Conservation (phyloP, 2,329 filamentous ascomycete species). For the Zalaria sp. region DNA sequence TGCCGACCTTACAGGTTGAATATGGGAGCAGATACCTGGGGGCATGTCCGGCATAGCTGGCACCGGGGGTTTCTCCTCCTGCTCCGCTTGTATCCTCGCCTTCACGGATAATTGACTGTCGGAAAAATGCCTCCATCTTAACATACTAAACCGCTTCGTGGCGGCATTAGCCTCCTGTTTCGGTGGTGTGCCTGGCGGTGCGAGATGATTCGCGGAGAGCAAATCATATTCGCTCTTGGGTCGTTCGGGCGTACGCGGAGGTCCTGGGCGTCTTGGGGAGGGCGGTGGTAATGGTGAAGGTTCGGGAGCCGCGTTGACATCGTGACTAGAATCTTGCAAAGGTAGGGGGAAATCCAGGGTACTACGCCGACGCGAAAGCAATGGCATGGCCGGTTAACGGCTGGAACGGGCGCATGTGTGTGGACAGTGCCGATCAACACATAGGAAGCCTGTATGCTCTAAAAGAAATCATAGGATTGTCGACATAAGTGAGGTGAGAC, state of each 20-base stretch:
- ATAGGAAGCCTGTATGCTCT: too few species aligned
- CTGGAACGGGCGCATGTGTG: constrained; percentile 3
- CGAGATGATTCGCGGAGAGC: constrained; percentile 1
- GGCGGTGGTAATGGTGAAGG: constrained; percentile 1
- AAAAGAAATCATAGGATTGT: too few species aligned
- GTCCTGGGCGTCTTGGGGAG: neutral
- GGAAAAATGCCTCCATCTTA: constrained; percentile 83
- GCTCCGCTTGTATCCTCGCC: constrained; percentile 52
- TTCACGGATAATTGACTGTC: constrained; percentile 74
- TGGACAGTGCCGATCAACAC: too few species aligned
- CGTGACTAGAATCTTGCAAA: neutral
- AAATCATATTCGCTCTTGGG: constrained; percentile 4
- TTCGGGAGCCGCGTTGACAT: neutral
- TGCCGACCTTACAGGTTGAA: too few species aligned
- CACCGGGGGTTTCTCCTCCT: constrained; percentile 37
- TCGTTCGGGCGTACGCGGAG: neutral
- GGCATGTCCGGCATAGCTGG: constrained; percentile 18
- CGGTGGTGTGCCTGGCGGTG: constrained; percentile 6
- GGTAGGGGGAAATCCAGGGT: constrained; percentile 23
- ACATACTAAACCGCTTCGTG: constrained; percentile 46
- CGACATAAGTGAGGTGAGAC: too few species aligned
- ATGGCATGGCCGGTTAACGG: constrained; percentile 16
- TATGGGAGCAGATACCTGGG: too few species aligned
- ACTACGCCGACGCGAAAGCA: constrained; percentile 25
- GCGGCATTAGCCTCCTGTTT: constrained; percentile 5